A percentile compares a stretch with the other conserved stretches of the same genome.
Conservation (phyloP, 208 protist genomes). For the Sergeia podlipaevii region DNA sequence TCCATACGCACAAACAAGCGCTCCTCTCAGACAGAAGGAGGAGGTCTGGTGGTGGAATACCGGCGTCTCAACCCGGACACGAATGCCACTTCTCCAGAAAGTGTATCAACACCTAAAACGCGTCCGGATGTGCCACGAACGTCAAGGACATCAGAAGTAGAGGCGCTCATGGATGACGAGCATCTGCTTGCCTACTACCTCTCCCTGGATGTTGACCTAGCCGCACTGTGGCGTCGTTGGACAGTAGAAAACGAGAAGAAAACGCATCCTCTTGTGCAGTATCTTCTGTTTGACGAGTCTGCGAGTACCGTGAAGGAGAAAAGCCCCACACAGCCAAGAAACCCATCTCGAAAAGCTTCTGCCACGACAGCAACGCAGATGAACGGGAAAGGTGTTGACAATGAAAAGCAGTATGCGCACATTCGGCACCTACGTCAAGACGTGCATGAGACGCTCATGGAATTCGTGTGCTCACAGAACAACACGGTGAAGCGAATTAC, state of each 20-base stretch:
- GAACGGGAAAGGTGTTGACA: background rate
- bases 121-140: too few species aligned
- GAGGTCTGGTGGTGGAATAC: too few species aligned
- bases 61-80: slow-evolving; percentile 11
- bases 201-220: slow-evolving; percentile 59
- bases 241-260: slow-evolving; percentile 36
- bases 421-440: slow-evolving; percentile 70
- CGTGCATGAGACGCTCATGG: slow-evolving; percentile 65
- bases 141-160: too few species aligned
- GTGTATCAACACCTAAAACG: too few species aligned
- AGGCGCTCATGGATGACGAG: too few species aligned
- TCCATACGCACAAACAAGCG: too few species aligned
- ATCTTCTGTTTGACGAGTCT: slow-evolving; percentile 5
- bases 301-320: background rate
- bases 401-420: slow-evolving; percentile 7
- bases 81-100: too few species aligned
- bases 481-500: slow-evolving; percentile 78
- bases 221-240: slow-evolving; percentile 47
- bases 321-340: background rate
- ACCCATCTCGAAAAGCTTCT: background rate
- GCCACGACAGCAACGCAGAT: background rate
- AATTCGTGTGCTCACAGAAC: slow-evolving; percentile 84
- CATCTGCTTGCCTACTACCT: slow-evolving; percentile 50
- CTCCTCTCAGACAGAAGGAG: too few species aligned
- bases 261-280: slow-evolving; percentile 50